Percentiles rank a stretch among this genome's conserved stretches.
Conservation (phyloP, 2,329 filamentous ascomycete species). For the Diplodia corticola region DNA sequence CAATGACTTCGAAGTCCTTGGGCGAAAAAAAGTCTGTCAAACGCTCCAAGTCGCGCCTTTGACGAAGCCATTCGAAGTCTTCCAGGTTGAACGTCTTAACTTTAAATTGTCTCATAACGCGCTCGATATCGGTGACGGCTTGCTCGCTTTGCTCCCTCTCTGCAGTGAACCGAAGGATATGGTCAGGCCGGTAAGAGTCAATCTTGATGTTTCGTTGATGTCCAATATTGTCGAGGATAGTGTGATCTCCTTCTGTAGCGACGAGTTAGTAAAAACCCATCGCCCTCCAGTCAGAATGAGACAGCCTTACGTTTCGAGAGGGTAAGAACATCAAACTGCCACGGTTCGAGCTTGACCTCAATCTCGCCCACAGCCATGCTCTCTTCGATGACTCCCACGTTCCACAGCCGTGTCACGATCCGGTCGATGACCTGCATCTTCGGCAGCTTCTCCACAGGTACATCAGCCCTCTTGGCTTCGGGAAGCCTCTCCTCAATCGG, state of each 20-base stretch:
- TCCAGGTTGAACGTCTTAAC: conserved; percentile 28
- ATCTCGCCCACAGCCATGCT: conserved; percentile 38
- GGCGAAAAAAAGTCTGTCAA: conserved; percentile 26
- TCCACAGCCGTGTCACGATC: conserved; percentile 38
- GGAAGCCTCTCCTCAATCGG: conserved; percentile 3
- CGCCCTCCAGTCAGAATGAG: too few species aligned
- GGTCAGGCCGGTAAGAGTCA: conserved; percentile 31
- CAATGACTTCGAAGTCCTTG: conserved; percentile 28
- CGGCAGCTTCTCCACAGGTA: conserved; percentile 16
- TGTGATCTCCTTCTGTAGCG: background rate
- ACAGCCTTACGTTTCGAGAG: background rate
- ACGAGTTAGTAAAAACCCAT: background rate
- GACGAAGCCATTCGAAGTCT: conserved; percentile 29
- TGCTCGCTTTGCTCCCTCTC: conserved; percentile 40
- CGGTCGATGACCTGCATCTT: conserved; percentile 37
- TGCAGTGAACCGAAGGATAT: conserved; percentile 39
- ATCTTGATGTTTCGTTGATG: conserved; percentile 33
- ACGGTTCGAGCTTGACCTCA: conserved; percentile 36
- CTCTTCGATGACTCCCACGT: conserved; percentile 37
- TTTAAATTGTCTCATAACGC: conserved; percentile 28
- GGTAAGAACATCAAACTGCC: conserved; percentile 36
- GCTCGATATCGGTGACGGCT: conserved; percentile 37
- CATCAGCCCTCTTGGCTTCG: background rate
- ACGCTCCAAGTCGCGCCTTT: conserved; percentile 13
- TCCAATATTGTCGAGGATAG: conserved; percentile 33